Evolutionary conservation across 495 filamentous ascomycete genomes (phyloP), one percentile per base, ranked within the genome.

Genomic region (Penicillium simplicissimum): DNA sequence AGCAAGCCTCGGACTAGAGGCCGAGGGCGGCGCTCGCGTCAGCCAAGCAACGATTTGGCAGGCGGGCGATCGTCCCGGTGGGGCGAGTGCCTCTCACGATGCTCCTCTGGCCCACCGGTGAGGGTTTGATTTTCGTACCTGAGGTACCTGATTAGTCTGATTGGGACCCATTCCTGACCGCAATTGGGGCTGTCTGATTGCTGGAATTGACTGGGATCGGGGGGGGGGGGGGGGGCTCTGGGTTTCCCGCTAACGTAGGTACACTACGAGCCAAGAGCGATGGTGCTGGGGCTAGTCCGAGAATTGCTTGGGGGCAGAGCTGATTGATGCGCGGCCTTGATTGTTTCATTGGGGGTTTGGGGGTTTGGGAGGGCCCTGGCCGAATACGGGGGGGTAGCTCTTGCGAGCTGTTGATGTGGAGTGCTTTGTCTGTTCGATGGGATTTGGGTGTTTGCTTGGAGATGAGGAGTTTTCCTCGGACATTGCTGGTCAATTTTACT

Each of bases 21-120:
- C 53, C 59, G 49, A 37, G 38, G 19, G 47, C 38, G 34, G 42
- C 17, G 47, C 53, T 38, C 40, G 36, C 43, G 21, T 40, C 54
- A 66, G 54, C 61, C 59, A 55, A 62, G 58, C 42, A 58, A 52
- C 54, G 58, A 64, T 70, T 66, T 72, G 69, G 69, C 69, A 72
- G 69, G 62, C 59, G 60, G 63, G 67, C 69, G 69, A 72, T 72
- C 69, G 61, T 55, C 55, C 55, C 11, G 38, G 67, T 66, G 67
- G 69, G 58, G 64, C 49, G 7, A 15, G 6, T 43, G 48, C 8
- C 47, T 55, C 61, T 66, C 63, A 64, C 63, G 63, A 69, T 68
- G 63, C 59, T 71, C 58, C 59, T 71, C 64, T 67, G 69, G 62
- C 67, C 65, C 69, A 69, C 67, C 69, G 64, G 69, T 70, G 67